phyloP scores from a whole-genome alignment of 495 filamentous ascomycete species.

The Xylaria castorea region DNA sequence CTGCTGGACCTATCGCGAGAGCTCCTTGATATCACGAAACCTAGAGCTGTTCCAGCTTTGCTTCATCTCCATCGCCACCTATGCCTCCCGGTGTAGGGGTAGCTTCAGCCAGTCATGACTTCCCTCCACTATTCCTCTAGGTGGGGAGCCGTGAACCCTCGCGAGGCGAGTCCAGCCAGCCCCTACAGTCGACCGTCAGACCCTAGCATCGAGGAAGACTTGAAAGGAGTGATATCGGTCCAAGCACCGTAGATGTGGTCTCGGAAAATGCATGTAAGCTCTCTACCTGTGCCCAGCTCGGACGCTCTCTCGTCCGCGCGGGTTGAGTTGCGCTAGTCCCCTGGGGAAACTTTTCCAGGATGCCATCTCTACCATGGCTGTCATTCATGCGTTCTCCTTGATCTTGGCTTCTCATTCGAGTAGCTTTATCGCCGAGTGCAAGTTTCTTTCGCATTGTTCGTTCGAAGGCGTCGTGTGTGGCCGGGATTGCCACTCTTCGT shows the following conservation, averaged over 20 bases:
- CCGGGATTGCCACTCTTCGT: conserved; percentile 43
- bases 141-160: neutral
- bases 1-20: conserved; percentile 37
- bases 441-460: conserved; percentile 34
- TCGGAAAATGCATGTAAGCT: conserved; percentile 1
- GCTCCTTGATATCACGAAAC: conserved; percentile 43
- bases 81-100: conserved; percentile 34
- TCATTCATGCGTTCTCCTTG: conserved; percentile 35
- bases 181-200: conserved; percentile 26
- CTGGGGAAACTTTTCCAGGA: conserved; percentile 29
- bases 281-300: conserved; percentile 28
- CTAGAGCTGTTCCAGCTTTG: conserved; percentile 44
- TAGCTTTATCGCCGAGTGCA: conserved; percentile 36
- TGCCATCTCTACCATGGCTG: conserved; percentile 36
- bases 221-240: conserved; percentile 3
- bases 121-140: neutral
- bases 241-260: conserved; percentile 19
- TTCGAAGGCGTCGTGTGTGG: conserved; percentile 28
- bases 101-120: conserved; percentile 5
- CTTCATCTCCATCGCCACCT: conserved; percentile 42
- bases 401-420: conserved; percentile 41
- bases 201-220: conserved; percentile 13
- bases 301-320: conserved; percentile 37
- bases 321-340: conserved; percentile 32
- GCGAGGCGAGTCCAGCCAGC: conserved; percentile 16